phyloP scores from a whole-genome alignment of 305 asterid genomes.

The Petunia hybrid region DNA sequence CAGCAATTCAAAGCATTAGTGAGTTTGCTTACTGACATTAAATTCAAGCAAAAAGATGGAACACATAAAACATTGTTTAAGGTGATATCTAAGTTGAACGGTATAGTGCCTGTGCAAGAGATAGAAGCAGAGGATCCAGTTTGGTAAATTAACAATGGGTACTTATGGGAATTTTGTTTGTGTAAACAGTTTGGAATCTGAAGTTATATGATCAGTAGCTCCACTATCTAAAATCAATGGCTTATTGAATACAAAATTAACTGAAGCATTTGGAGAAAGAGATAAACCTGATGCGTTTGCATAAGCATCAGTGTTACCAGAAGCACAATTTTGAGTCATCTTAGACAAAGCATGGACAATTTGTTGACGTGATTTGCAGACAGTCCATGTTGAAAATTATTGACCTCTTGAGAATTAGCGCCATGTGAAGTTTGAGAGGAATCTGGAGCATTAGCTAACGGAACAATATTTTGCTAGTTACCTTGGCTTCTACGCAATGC shows the following conservation, averaged over 20 bases:
- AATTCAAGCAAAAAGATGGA: background rate
- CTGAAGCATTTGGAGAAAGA: background rate
- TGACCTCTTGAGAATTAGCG: too few species aligned
- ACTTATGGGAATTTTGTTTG: background rate
- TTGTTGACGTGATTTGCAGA: too few species aligned
- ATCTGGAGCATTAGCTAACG: too few species aligned
- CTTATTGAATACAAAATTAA: background rate
- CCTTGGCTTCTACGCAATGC: background rate
- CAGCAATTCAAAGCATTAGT: background rate
- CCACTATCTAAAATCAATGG: conserved; percentile 17
- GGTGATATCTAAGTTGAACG: background rate
- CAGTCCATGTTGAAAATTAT: too few species aligned
- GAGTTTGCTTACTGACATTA: background rate
- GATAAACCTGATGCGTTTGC: background rate
- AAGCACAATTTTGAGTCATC: too few species aligned
- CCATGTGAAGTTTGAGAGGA: too few species aligned
- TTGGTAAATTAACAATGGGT: background rate
- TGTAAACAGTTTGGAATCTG: background rate
- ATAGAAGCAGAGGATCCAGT: background rate
- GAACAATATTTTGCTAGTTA: background rate
- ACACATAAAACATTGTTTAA: background rate
- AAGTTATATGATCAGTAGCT: background rate
- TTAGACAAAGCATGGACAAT: too few species aligned
- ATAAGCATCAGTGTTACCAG: too few species aligned
- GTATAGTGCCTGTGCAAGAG: background rate